These are phyloP conservation scores for Fagopyrum homotropicum DNA, from an alignment of 148 eudicot species.

Conservation along the genomic window DNA sequence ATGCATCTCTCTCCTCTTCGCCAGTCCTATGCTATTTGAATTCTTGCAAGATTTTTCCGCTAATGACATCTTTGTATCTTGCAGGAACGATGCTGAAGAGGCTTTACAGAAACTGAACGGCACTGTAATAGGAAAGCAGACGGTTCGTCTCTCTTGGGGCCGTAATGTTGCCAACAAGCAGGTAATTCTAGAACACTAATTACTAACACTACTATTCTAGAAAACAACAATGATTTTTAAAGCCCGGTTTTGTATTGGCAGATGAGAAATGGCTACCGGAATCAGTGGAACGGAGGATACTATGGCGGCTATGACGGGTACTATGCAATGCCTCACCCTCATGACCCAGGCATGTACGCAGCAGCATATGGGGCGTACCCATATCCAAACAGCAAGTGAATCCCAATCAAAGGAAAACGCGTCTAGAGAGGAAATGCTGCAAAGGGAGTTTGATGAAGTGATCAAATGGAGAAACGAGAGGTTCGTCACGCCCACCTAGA, in stretches of 20 bases:
- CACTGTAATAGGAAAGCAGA: slow-evolving; percentile 83
- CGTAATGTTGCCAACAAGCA: slow-evolving; percentile 91
- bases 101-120: slow-evolving; percentile 88
- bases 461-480: not conserved
- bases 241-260: slow-evolving; percentile 18
- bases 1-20: not conserved
- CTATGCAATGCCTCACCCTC: slow-evolving; percentile 67
- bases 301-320: slow-evolving; percentile 90
- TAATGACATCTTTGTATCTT: not conserved
- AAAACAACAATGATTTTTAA: no score
- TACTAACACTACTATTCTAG: no score
- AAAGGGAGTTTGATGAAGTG: not conserved
- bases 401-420: not conserved
- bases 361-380: slow-evolving; percentile 82
- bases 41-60: not conserved
- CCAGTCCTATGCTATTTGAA: not conserved
- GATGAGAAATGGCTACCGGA: slow-evolving; percentile 65
- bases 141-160: slow-evolving; percentile 98
- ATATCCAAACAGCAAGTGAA: slow-evolving; percentile 70
- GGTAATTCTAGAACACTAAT: slow-evolving; percentile 23
- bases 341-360: slow-evolving; percentile 78
- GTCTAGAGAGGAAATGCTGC: not conserved
- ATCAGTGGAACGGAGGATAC: slow-evolving; percentile 75
- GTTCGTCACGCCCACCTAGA: not conserved
- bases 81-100: slow-evolving; percentile 81